Base-by-base conservation (phyloP, 2,329 filamentous ascomycete species). In the Paecilomyces dactylethromorphus region DNA sequence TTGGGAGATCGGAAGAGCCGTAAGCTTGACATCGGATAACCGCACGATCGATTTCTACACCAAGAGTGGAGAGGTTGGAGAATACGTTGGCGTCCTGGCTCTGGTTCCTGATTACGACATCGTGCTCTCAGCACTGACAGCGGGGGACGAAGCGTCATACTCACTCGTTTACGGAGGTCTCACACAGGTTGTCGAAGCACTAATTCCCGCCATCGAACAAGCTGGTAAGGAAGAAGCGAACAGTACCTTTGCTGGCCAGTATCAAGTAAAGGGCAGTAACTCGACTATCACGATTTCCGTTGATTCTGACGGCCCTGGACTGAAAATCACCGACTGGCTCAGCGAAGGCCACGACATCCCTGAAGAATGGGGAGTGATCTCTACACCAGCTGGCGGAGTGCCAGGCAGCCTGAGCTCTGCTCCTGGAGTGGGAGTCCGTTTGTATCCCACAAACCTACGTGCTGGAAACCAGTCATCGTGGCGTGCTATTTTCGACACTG, bases 1-100 rank as follows among this genome's bases (percentile, higher is more conserved):
- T 2, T 78, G 74, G 72, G 71, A 76, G 56, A 77, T 78, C 53
- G 74, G 66, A 59, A 63, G 62, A 24, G 35, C 22, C 33, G 56
- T 53, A 53, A 33, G 21, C 39, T 10, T 58, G 39, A 15, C 15
- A 53, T 50, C n/a, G 58, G 58, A 63, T 0, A 66, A 64, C 13
- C 65, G 65, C 3, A 64, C 71, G 18, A 66, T 71, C 1, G 70
- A 76, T 55, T n/a, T 75, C 11, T 77, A 76, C 63, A 73, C 71
- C 33, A 60, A 58, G 32, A 54, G 45, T 12, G 59, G 59, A 10
- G 54, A 59, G 11, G 7, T 58, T 21, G 53, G 31, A 3, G 56
- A 56, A 26, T 58, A 56, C 21, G 53, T 51, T 10, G 22, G 21
- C 6, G 26, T 59, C 22, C 18, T 59, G 15, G 57, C 35, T 22